Percentiles rank a stretch among this genome's conserved stretches.
Evolutionary conservation across 2,329 filamentous ascomycete genomes (phyloP).

Genomic region (Sarocladium kiliense): DNA sequence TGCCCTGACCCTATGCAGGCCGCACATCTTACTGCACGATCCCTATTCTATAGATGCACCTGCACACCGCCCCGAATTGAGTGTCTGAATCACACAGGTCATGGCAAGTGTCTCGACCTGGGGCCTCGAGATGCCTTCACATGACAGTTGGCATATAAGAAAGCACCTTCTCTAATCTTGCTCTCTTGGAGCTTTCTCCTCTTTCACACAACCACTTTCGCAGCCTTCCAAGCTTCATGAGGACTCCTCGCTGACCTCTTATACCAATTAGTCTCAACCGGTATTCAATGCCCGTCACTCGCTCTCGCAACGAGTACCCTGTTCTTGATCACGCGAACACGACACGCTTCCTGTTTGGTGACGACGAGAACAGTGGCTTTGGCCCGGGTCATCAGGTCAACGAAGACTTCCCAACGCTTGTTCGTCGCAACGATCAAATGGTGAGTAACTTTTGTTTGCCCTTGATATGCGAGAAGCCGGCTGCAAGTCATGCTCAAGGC

Average conservation of each 20-base stretch:
- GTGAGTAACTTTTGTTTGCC: conserved; percentile 33
- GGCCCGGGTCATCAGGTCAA: conserved; percentile 35
- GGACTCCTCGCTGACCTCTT: not conserved
- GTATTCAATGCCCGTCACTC: conserved; percentile 88
- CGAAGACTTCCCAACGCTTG: conserved; percentile 82
- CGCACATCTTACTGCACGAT: not conserved
- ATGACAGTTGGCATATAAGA: not conserved
- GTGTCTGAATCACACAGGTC: not conserved
- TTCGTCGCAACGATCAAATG: conserved; percentile 57
- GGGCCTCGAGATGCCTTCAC: not conserved
- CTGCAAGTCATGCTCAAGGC: not conserved
- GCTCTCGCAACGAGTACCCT: conserved; percentile 61
- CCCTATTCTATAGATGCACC: not conserved
- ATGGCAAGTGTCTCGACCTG: not conserved
- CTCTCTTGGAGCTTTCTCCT: not conserved
- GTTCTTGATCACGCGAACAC: conserved; percentile 80
- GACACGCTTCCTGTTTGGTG: conserved; percentile 78
- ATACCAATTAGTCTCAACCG: conserved; percentile 62
- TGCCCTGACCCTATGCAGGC: conserved; percentile 2
- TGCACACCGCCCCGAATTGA: not conserved
- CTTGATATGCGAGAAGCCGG: not conserved
- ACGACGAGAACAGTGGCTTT: conserved; percentile 50
- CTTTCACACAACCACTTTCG: not conserved
- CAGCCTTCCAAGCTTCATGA: not conserved
- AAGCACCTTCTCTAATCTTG: not conserved